phyloP scores from a whole-genome alignment of 331 rosid genomes.

The Erythrophleum ivorense region DNA sequence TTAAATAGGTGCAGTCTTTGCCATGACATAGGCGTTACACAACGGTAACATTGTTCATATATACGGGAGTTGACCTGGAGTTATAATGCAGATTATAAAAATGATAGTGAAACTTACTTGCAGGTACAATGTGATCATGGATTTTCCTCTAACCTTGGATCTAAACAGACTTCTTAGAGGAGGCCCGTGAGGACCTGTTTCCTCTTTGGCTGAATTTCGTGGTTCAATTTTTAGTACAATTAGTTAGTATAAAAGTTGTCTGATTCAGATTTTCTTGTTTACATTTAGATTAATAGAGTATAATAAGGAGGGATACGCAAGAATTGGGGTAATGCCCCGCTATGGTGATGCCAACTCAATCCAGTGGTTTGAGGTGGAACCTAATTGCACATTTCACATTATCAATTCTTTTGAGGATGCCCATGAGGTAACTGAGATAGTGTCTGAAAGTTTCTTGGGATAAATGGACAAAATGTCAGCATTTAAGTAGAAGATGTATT shows the following conservation, averaged over 20 bases:
- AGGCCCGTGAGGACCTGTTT: conserved; percentile 55
- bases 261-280: background rate
- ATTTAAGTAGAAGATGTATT: background rate
- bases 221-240: background rate
- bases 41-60: conserved; percentile 43
- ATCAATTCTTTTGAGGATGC: conserved; percentile 65
- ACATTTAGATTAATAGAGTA: conserved; percentile 52
- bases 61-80: background rate
- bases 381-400: conserved; percentile 61
- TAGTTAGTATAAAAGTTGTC: background rate
- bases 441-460: background rate
- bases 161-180: conserved; percentile 54
- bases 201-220: background rate
- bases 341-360: conserved; percentile 62
- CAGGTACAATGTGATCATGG: conserved; percentile 64
- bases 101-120: conserved; percentile 3
- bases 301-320: conserved; percentile 50
- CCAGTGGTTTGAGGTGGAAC: conserved; percentile 65
- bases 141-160: conserved; percentile 59
- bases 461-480: background rate
- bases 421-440: conserved; percentile 49
- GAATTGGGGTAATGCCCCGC: conserved; percentile 71
- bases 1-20: conserved; percentile 52
- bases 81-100: background rate
- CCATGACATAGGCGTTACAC: conserved; percentile 69